Evolutionary conservation across 805 yeast species (phyloP), one percentile per base, ranked within the genome.

Genomic region (Pichia phayaonensis): DNA sequence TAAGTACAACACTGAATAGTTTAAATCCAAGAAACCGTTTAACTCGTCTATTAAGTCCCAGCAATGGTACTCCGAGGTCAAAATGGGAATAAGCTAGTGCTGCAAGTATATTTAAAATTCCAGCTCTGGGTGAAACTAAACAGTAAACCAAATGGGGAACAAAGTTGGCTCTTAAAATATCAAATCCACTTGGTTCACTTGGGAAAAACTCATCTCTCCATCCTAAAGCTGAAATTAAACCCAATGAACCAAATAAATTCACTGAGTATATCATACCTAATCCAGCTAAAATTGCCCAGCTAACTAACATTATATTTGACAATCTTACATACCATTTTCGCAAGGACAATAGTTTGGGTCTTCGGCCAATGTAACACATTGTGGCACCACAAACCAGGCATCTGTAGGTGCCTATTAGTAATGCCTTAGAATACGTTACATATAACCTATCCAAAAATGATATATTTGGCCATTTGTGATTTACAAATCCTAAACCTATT

Each of bases 131-230:
- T 12, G 46, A 10, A 13, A 27, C n/a, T 21, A 49, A 44, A 10
- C 43, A 26, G 24, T 41, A 49, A 20, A 42, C 29, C 10, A 41
- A 34, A 26, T 49, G 48, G 15, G 47, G 39, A 20, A 42, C 34
- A 13, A 42, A 15, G 8, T 34, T 8, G 12, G 20, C 8, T 34
- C 38, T 16, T 27, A 26, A 2, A 40, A n/a, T 27, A 15, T 7
- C 15, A 23, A 40, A 20, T 18, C 15, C 29, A 22, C 21, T n/a
- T 13, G 18, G 6, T 10, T 40, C 15, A 7, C 21, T 12, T 29
- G n/a, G 21, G 8, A 22, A 36, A 24, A 47, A 36, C 18, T 34
- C 42, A 23, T 43, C n/a, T 1, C n/a, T 20, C 50, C 50, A 47
- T 12, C 40, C 36, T 8, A 43, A 21, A 2, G 8, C 8, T 11